These are phyloP conservation scores for Endotrypanum monterogeii DNA, from an alignment of 208 protist genomes.

Conservation along the genomic window DNA sequence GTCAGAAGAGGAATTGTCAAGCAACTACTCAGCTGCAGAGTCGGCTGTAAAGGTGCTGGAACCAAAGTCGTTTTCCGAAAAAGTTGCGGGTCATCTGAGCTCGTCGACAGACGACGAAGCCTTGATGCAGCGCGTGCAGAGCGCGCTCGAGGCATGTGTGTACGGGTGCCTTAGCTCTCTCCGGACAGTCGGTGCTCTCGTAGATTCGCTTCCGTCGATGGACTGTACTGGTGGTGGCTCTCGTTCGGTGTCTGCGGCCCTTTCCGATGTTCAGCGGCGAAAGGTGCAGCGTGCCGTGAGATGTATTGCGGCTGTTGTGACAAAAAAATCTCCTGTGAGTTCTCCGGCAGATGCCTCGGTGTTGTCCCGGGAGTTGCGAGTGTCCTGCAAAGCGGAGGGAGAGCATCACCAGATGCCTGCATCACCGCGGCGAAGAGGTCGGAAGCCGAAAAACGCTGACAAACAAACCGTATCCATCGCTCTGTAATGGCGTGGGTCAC, in stretches of 20 bases:
- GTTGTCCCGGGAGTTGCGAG: not conserved
- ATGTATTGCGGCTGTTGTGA: not conserved
- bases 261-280: conserved; percentile 7
- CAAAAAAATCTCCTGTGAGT: not conserved
- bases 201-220: not conserved
- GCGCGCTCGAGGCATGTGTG: conserved; percentile 12
- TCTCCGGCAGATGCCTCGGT: not conserved
- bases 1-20: not conserved
- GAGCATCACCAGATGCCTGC: not conserved
- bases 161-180: conserved; percentile 23
- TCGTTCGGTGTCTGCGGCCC: not conserved
- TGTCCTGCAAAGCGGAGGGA: not conserved
- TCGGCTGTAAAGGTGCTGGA: not conserved
- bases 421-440: not conserved
- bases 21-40: no score
- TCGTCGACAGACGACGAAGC: not conserved
- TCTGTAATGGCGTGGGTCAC: no score
- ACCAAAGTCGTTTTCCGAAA: not conserved
- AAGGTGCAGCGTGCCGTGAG: conserved; percentile 4
- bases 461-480: not conserved
- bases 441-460: not conserved
- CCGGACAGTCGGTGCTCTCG: conserved; percentile 14
- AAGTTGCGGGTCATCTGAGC: not conserved
- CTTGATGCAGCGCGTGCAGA: not conserved
- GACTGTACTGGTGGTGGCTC: not conserved